Evolutionary conservation across 805 yeast genomes (phyloP).

Genomic region (Candida fluviatilis): DNA sequence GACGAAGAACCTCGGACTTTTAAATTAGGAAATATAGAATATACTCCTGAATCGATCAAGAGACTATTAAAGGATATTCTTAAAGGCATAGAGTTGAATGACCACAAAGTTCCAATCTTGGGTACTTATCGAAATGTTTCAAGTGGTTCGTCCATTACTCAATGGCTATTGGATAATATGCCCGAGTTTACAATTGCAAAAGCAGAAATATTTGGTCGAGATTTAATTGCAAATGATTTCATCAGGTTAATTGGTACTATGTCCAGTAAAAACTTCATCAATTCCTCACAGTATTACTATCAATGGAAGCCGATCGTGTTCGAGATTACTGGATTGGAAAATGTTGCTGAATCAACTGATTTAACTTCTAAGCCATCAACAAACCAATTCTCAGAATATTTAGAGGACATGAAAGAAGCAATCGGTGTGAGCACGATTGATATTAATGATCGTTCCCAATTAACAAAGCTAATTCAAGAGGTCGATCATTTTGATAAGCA

Average conservation of each 20-base stretch:
- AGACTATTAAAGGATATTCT: conserved; percentile 32
- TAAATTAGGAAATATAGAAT: conserved; percentile 29
- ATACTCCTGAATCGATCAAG: conserved; percentile 25
- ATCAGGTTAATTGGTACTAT: conserved; percentile 63
- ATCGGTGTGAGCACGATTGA: conserved; percentile 41
- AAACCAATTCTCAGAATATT: conserved; percentile 23
- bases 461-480: conserved; percentile 51
- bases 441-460: conserved; percentile 47
- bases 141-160: conserved; percentile 57
- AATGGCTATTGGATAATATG: conserved; percentile 51
- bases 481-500: conserved; percentile 53
- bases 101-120: conserved; percentile 61
- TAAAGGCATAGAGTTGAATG: conserved; percentile 43
- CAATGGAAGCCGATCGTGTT: conserved; percentile 78
- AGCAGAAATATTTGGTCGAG: conserved; percentile 75
- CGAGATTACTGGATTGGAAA: conserved; percentile 34
- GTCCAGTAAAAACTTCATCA: conserved; percentile 52
- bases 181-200: conserved; percentile 45
- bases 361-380: conserved; percentile 2
- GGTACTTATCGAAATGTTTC: conserved; percentile 64
- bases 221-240: conserved; percentile 56
- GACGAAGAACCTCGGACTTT: conserved; percentile 22
- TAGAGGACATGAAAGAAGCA: conserved; percentile 43
- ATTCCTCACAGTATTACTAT: conserved; percentile 67
- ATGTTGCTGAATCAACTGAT: conserved; percentile 8